Conservation (phyloP, 441 rosid species). For the Viola pubescens region DNA sequence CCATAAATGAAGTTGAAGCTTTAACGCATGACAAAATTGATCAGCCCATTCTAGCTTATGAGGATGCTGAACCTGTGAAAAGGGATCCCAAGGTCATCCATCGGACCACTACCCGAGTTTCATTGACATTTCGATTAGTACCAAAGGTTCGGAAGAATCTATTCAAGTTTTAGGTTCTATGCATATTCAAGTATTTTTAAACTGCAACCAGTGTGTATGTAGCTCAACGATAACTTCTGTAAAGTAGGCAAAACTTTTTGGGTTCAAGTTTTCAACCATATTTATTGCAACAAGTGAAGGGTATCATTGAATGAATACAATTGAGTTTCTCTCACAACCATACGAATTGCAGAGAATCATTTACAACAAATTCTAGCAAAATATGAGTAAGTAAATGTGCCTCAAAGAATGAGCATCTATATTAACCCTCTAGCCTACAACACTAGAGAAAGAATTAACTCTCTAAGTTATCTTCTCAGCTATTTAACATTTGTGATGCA, state of each 20-base stretch:
- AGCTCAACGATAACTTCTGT: not conserved
- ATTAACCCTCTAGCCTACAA: conserved; percentile 3
- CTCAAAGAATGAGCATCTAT: conserved; percentile 17
- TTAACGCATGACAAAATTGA: conserved; percentile 3
- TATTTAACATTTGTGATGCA: conserved; percentile 14
- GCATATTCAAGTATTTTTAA: not conserved
- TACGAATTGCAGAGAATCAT: not conserved
- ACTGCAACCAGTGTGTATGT: not conserved
- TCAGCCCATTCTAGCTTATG: conserved; percentile 12
- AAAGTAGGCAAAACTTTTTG: no score
- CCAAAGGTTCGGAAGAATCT: conserved; percentile 70
- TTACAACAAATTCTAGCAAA: conserved; percentile 9
- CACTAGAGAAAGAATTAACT: conserved; percentile 23
- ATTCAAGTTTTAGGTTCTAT: conserved; percentile 42
- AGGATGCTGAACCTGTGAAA: conserved; percentile 15
- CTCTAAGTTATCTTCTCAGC: not conserved
- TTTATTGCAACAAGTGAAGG: not conserved
- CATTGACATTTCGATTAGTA: conserved; percentile 72
- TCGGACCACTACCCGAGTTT: conserved; percentile 50
- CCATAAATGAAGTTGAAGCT: conserved; percentile 43
- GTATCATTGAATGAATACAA: not conserved
- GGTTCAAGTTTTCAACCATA: no score
- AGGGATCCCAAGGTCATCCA: conserved; percentile 32
- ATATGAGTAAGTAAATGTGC: conserved; percentile 8
- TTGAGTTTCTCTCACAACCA: not conserved